These are phyloP conservation scores for Dichotomopilus funicola DNA, from an alignment of 2,329 filamentous ascomycete genomes.

Conservation along the genomic window DNA sequence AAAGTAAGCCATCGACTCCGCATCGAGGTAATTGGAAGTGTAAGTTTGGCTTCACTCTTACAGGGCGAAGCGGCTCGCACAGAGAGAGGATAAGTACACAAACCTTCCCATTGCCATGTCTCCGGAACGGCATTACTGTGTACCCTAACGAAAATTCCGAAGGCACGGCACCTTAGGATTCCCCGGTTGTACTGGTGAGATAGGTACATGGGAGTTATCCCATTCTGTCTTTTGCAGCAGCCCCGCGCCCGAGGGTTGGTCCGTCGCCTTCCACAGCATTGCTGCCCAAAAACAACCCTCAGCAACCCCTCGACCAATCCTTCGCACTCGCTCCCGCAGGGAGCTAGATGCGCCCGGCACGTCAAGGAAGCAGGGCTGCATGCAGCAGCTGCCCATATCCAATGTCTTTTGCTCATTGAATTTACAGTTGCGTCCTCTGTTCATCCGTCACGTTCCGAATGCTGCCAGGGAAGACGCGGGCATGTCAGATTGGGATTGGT, in stretches of 20 bases:
- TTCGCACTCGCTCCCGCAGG: background rate
- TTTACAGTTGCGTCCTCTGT: background rate
- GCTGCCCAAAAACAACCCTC: conserved; percentile 6
- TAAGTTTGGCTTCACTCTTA: no score
- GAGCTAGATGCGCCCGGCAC: background rate
- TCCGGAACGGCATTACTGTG: background rate
- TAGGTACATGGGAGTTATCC: background rate
- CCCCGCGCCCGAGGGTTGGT: background rate
- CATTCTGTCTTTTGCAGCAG: background rate
- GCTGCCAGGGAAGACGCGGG: background rate
- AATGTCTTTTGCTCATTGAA: background rate
- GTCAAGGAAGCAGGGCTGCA: conserved; percentile 10
- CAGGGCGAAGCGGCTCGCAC: no score
- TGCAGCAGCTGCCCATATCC: conserved; percentile 6
- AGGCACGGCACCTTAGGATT: no score
- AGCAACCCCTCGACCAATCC: background rate
- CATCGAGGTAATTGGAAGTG: no score
- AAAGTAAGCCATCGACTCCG: no score
- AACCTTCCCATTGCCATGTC: background rate
- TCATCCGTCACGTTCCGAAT: no score
- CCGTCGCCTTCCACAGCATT: background rate
- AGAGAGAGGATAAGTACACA: no score
- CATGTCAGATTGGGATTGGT: conserved; percentile 1
- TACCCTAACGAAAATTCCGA: no score
- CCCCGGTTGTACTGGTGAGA: background rate